A percentile compares a stretch with the other conserved stretches of the same genome.
These are phyloP conservation scores for Moesziomyces globuligerus DNA, from an alignment of 1,284 basidiomycete species.

Conservation along the genomic window DNA sequence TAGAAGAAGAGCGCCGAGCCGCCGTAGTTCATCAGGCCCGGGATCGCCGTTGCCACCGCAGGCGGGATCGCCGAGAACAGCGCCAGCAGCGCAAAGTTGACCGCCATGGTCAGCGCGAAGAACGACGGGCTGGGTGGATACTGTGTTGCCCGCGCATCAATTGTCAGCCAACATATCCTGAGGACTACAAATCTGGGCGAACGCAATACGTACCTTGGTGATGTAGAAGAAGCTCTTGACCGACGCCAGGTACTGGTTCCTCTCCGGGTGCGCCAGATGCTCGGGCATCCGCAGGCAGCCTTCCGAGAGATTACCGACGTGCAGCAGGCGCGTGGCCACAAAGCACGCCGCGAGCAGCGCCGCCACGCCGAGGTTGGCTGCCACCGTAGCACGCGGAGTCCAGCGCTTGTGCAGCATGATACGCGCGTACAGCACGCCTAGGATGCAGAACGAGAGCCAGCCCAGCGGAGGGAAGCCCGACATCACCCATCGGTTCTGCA, in stretches of 20 bases:
- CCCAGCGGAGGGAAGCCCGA: slow-evolving; percentile 56
- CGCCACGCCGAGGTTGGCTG: slow-evolving; percentile 11
- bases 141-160: background rate
- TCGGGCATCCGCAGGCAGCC: slow-evolving; percentile 44
- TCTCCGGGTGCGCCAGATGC: slow-evolving; percentile 7
- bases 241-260: slow-evolving; percentile 49
- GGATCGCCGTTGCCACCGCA: slow-evolving; percentile 3
- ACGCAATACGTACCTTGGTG: slow-evolving; percentile 34
- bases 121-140: slow-evolving; percentile 54
- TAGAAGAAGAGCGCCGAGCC: slow-evolving; percentile 57
- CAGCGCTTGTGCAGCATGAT: slow-evolving; percentile 32
- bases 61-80: slow-evolving; percentile 41
- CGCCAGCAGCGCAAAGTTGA: slow-evolving; percentile 46
- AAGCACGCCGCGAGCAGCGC: slow-evolving; percentile 41
- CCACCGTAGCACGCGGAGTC: slow-evolving; percentile 12
- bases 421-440: slow-evolving; percentile 54
- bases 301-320: slow-evolving; percentile 55
- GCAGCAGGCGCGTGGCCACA: slow-evolving; percentile 43
- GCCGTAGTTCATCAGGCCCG: slow-evolving; percentile 42
- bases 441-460: slow-evolving; percentile 55
- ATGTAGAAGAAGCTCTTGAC: slow-evolving; percentile 54
- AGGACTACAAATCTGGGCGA: too few relatives aligned
- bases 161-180: too few relatives aligned
- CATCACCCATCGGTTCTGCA: slow-evolving; percentile 29
- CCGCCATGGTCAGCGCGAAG: slow-evolving; percentile 44